Conservation (phyloP, 2,329 filamentous ascomycete species). For the Phaeophleospora eucalypticola region DNA sequence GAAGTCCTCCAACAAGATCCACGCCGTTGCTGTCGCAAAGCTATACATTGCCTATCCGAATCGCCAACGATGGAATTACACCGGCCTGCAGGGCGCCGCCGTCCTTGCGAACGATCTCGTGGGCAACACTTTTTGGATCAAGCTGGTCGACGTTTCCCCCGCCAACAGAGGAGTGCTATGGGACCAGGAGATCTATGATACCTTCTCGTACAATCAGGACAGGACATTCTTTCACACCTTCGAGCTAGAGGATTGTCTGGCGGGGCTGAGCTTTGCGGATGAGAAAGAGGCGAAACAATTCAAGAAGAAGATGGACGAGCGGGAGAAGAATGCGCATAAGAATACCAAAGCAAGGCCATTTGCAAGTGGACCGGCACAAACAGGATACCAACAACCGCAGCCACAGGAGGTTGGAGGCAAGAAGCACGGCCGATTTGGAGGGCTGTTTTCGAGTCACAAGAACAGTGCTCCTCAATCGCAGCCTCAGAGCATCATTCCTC, state of each 20-base stretch:
- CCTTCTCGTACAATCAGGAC: slow-evolving; percentile 93
- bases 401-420: slow-evolving; percentile 14
- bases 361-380: slow-evolving; percentile 24
- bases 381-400: slow-evolving; percentile 14
- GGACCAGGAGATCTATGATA: slow-evolving; percentile 97
- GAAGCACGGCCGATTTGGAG: slow-evolving; percentile 21
- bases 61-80: slow-evolving; percentile 84
- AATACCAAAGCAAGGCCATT: slow-evolving; percentile 59
- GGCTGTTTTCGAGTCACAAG: slow-evolving; percentile 25
- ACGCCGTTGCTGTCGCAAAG: slow-evolving; percentile 86
- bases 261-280: slow-evolving; percentile 86
- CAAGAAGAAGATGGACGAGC: slow-evolving; percentile 93
- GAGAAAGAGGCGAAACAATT: slow-evolving; percentile 98
- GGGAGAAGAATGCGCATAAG: slow-evolving; percentile 93
- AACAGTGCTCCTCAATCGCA: slow-evolving; percentile 34
- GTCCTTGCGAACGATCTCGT: slow-evolving; percentile 92
- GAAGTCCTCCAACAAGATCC: slow-evolving; percentile 94
- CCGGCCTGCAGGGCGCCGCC: slow-evolving; percentile 83
- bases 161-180: slow-evolving; percentile 81
- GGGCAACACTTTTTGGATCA: slow-evolving; percentile 94
- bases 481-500: slow-evolving; percentile 50
- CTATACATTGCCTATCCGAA: slow-evolving; percentile 92
- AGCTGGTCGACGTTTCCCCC: slow-evolving; percentile 92
- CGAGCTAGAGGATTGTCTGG: slow-evolving; percentile 87
- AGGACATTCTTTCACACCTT: slow-evolving; percentile 97